A percentile compares a stretch with the other conserved stretches of the same genome.
Evolutionary conservation across 2,329 filamentous ascomycete species (phyloP).

Genomic region (Karstenula rhodostoma): DNA sequence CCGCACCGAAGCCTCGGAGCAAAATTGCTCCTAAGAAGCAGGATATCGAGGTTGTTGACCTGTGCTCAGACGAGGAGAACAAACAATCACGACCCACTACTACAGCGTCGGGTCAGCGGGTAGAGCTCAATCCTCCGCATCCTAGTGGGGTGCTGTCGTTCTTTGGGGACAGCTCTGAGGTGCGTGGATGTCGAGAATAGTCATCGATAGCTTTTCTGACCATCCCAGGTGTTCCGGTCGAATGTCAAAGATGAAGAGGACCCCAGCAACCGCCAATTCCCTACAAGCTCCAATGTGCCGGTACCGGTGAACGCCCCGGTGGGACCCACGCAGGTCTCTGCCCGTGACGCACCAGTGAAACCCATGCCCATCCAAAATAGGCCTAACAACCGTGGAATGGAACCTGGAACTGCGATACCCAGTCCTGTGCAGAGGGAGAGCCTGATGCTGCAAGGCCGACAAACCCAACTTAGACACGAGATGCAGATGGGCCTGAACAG

Average conservation of each 20-base stretch:
- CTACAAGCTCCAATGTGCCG: background rate
- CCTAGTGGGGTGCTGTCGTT: background rate
- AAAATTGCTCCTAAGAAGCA: background rate
- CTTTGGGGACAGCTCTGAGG: constrained; percentile 4
- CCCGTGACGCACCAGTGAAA: background rate
- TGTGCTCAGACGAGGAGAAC: constrained; percentile 22
- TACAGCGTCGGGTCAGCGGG: background rate
- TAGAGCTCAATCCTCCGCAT: background rate
- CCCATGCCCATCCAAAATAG: background rate
- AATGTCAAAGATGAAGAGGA: background rate
- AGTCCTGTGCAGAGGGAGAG: background rate
- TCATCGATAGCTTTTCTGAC: background rate
- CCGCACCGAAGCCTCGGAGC: background rate
- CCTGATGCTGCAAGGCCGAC: background rate
- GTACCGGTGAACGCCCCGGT: too few species aligned
- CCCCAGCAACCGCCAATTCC: too few species aligned
- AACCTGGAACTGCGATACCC: background rate
- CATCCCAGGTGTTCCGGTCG: background rate
- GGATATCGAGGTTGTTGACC: background rate
- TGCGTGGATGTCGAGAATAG: background rate
- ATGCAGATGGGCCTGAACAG: background rate
- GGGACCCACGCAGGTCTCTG: background rate
- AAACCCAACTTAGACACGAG: background rate
- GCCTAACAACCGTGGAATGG: background rate
- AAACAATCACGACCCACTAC: constrained; percentile 5